Evolutionary conservation across 306 rosid genomes (phyloP), one percentile per base, ranked within the genome.

Genomic region (Lathyrus tuberosus): DNA sequence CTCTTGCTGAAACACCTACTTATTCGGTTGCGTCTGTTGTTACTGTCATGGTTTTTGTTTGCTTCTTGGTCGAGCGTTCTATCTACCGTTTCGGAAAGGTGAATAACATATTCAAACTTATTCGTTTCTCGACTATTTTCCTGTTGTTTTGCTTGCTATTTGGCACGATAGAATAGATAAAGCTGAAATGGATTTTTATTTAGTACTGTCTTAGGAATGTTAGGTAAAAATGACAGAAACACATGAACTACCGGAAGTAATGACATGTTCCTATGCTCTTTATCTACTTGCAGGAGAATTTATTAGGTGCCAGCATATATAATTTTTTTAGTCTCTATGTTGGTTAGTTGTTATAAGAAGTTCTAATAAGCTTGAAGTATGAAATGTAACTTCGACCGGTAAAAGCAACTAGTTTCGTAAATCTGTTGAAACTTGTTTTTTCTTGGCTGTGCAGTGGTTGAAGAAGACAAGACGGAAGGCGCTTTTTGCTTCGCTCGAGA

Each of bases 1-100:
- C 97, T 47, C 82, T 94, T 78, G 89, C 96, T 53, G 97, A 88
- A 82, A 94, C 98, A 10, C 98, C 97, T n/a, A 90, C 96, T 6
- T 94, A 88, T 69, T 86, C 96, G 18, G 98, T 94, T 81, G 97
- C 98, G 31, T 88, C 98, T 2, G 92, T 90, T 43, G 80, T 94
- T 33, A 85, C 92, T 9, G 90, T 94, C 73, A 90, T 94, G 98
- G 97, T 94, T 38, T 86, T 90, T 48, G 82, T 85, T 5, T 88
- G 97, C 85, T 76, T 90, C 54, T 56, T 94, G 76, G 92, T 94
- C 16, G 88, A 94, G 60, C 88, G 96, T 70, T 87, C 96, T 20
- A 90, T 94, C 70, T 83, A 79, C 84, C 82, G 94, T 44, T 86
- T 88, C 77, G 97, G 96, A 46, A 86, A 76, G 97, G 98, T 93